Conservation (phyloP, 495 filamentous ascomycete species). For the Penicillium parvum region DNA sequence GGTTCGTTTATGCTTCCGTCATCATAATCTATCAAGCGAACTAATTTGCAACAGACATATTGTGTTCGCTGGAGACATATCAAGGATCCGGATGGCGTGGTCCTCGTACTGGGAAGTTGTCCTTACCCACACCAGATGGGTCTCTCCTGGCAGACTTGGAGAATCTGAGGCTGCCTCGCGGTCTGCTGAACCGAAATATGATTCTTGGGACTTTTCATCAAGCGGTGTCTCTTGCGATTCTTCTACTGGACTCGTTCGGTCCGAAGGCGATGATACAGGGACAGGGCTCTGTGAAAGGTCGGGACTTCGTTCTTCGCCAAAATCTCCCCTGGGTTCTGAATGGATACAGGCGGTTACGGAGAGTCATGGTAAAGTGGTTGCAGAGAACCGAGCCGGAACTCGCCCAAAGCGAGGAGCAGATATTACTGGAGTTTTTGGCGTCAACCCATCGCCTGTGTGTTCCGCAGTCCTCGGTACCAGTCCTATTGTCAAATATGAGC, state of each 20-base stretch:
- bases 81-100: slow-evolving; percentile 3
- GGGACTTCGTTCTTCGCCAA: slow-evolving; percentile 21
- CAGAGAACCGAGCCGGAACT: slow-evolving; percentile 9
- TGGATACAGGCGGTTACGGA: slow-evolving; percentile 36
- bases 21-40: not conserved
- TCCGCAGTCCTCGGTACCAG: slow-evolving; percentile 8
- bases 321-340: slow-evolving; percentile 34
- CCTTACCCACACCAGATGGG: slow-evolving; percentile 26
- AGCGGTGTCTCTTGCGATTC: slow-evolving; percentile 19
- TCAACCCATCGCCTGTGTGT: slow-evolving; percentile 16
- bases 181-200: slow-evolving; percentile 22
- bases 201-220: slow-evolving; percentile 23
- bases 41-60: slow-evolving; percentile 27
- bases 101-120: slow-evolving; percentile 10
- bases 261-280: slow-evolving; percentile 3
- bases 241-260: slow-evolving; percentile 32
- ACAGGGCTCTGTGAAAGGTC: slow-evolving; percentile 4
- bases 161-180: slow-evolving; percentile 29
- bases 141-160: slow-evolving; percentile 30
- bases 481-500: slow-evolving; percentile 21
- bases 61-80: slow-evolving; percentile 29
- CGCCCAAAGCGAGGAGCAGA: slow-evolving; percentile 14
- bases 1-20: slow-evolving; percentile 25
- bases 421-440: slow-evolving; percentile 24
- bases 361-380: slow-evolving; percentile 26